A percentile compares a stretch with the other conserved stretches of the same genome.
phyloP scores from a whole-genome alignment of 2,329 filamentous ascomycete genomes.

The Sarocladium strictum region DNA sequence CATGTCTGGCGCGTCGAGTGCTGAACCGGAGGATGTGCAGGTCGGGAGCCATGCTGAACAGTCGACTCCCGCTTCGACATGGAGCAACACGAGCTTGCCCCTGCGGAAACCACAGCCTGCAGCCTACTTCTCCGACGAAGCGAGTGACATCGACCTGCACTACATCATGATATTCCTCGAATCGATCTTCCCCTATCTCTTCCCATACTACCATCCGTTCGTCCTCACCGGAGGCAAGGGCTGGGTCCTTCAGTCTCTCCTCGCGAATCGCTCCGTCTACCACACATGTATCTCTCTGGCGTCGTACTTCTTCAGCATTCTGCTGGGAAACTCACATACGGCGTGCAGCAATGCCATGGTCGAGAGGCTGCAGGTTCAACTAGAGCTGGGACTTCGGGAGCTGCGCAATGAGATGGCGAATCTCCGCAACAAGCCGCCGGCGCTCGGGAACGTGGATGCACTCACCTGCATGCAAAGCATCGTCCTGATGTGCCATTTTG shows the following conservation, averaged over 20 bases:
- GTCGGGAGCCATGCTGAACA: background rate
- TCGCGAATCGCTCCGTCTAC: conserved; percentile 51
- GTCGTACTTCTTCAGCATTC: conserved; percentile 49
- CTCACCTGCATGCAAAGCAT: conserved; percentile 43
- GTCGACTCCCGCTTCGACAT: conserved; percentile 9
- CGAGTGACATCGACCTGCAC: conserved; percentile 27
- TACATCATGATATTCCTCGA: conserved; percentile 56
- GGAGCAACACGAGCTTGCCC: conserved; percentile 22
- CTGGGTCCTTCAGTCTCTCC: conserved; percentile 53
- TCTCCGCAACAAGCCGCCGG: conserved; percentile 25
- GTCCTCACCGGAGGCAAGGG: conserved; percentile 50
- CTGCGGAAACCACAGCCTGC: background rate
- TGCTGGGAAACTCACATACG: conserved; percentile 19
- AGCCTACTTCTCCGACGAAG: conserved; percentile 13
- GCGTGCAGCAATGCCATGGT: background rate
- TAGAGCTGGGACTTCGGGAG: conserved; percentile 37
- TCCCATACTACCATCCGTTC: conserved; percentile 55
- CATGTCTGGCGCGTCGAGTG: conserved; percentile 17
- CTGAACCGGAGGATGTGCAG: background rate
- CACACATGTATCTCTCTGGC: conserved; percentile 51
- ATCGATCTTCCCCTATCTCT: conserved; percentile 55
- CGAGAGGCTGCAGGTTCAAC: conserved; percentile 34
- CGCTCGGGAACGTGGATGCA: conserved; percentile 25
- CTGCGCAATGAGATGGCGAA: conserved; percentile 35
- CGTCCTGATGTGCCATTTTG: conserved; percentile 48